These are phyloP conservation scores for Carex scoparia DNA, from an alignment of 176 grass and related monocot genomes.

Conservation along the genomic window DNA sequence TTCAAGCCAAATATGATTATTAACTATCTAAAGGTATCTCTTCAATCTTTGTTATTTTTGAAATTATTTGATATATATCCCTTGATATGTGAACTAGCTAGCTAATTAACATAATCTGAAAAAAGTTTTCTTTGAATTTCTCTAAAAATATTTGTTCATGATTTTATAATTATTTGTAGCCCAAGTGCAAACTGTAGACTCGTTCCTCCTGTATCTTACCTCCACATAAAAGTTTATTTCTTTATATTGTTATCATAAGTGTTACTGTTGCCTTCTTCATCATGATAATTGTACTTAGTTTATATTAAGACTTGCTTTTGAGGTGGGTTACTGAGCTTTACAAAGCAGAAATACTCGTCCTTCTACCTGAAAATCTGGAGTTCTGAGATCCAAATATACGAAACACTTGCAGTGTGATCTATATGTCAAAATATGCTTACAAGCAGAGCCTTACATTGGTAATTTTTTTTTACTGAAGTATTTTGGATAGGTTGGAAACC, in stretches of 20 bases:
- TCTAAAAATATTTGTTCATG: neutral
- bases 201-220: neutral
- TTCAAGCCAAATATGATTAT: constrained; percentile 83
- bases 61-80: constrained; percentile 14
- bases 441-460: neutral
- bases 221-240: neutral
- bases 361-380: neutral
- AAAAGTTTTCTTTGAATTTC: neutral
- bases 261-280: neutral
- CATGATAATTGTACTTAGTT: neutral
- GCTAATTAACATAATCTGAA: neutral
- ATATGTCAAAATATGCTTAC: neutral
- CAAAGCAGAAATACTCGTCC: neutral
- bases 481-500: neutral
- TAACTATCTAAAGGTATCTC: constrained; percentile 86
- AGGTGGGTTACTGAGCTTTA: neutral
- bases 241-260: neutral
- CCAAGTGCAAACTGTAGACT: neutral
- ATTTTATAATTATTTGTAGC: neutral
- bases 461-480: neutral
- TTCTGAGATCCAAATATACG: neutral
- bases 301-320: neutral
- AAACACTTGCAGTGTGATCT: neutral
- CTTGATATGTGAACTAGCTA: neutral
- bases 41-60: constrained; percentile 16